Evolutionary conservation across 2,329 filamentous ascomycete species (phyloP), one percentile per base, ranked within the genome.

Genomic region (Aspergillus felis): DNA sequence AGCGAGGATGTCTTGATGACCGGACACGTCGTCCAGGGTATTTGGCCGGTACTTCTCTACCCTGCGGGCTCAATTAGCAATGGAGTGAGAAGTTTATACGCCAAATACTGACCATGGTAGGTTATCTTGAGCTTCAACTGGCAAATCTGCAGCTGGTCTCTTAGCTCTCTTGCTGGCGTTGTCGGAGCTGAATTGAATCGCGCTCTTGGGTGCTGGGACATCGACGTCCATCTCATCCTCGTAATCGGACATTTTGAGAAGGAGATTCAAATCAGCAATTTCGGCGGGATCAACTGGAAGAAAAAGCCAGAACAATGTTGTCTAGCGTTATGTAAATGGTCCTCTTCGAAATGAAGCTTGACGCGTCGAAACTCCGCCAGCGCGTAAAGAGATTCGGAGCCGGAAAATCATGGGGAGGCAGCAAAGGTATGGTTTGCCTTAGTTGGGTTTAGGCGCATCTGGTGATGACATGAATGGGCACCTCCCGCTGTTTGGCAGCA

Each of bases 31-130:
- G 65, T 88, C 86, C 49, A 99, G 85, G 1, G 90, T 91, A 60
- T 87, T 87, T 20, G 94, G 94, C 54, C 94, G 86, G 77, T 97
- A 99, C 71, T 99, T 99, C 73, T 99, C 94, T 8, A 99, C 92
- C 92, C 90, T 92, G 59, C 49, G 50, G 58, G 55, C 62, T 66
- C 52, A 65, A 53, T 59, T 50, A 66, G 57, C 10, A 8, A 20
- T 14, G 12, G 6, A 6, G 32, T 28, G 1, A 17, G 7, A 28
- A 7, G 7, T 24, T 9, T 14, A 5, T 35, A 56, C 8, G 4
- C 4, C 14, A 24, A 38, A 8, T 24, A 50, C 70, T 57, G 71
- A 95, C 93, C 94, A 99, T 77, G 94, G 94, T 20, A 99, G 76
- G 63, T 88, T 92, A 73, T 99, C 94, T 74, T 96, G 91, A 51